Evolutionary conservation across 345 rosid genomes (phyloP).

Genomic region (Fremontodendron californicum): DNA sequence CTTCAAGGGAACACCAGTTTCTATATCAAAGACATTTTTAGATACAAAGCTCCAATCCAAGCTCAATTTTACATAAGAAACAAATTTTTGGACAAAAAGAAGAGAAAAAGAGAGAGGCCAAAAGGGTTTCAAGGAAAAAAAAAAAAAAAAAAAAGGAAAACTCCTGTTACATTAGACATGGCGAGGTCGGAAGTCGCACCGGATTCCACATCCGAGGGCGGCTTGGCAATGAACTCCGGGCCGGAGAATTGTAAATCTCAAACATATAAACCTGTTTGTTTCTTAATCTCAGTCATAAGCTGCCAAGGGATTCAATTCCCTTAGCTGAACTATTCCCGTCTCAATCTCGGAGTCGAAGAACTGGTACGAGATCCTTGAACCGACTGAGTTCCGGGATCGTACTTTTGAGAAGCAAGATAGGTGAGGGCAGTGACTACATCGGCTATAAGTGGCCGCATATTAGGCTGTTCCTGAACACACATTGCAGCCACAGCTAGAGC

Average conservation of each 20-base stretch:
- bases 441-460: conserved; percentile 61
- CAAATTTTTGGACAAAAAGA: not conserved
- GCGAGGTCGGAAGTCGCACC: not conserved
- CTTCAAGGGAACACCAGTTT: conserved; percentile 9
- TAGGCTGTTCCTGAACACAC: conserved; percentile 77
- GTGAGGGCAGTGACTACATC: conserved; percentile 69
- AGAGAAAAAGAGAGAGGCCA: not conserved
- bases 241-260: conserved; percentile 13
- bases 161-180: conserved; percentile 6
- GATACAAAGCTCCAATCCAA: conserved; percentile 30
- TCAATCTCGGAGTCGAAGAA: conserved; percentile 45
- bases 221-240: conserved; percentile 3
- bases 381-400: conserved; percentile 39
- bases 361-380: conserved; percentile 31
- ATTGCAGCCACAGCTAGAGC: conserved; percentile 78
- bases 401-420: conserved; percentile 55
- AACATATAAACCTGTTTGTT: conserved; percentile 5
- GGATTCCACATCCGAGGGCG: not conserved
- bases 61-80: conserved; percentile 28
- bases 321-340: conserved; percentile 36
- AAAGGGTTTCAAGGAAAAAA: not conserved
- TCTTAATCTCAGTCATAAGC: not conserved
- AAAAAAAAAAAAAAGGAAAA: not conserved
- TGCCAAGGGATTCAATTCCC: conserved; percentile 4
- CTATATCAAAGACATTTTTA: conserved; percentile 24